Percentiles rank a stretch among this genome's conserved stretches.
Conservation (phyloP, 2,329 filamentous ascomycete genomes). For the Colletotrichum chrysophilum region DNA sequence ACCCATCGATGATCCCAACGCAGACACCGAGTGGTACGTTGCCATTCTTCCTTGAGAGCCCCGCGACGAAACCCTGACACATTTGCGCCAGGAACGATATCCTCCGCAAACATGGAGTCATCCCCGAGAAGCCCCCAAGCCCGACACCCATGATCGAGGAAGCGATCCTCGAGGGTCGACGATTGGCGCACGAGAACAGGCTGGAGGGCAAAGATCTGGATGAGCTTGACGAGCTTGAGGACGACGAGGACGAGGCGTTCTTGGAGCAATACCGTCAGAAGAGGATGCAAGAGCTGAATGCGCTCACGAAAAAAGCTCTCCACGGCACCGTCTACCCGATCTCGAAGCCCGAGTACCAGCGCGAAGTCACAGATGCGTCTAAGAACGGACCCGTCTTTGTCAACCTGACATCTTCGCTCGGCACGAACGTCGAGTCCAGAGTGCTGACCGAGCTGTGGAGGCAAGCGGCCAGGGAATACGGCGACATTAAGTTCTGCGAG, state of each 20-base stretch:
- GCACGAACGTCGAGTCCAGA: constrained; percentile 84
- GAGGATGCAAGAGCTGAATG: constrained; percentile 81
- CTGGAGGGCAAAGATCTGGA: constrained; percentile 94
- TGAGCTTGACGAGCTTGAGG: constrained; percentile 91
- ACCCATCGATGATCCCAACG: constrained; percentile 92
- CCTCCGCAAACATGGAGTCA: constrained; percentile 92
- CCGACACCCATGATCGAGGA: constrained; percentile 97
- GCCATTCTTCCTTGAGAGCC: constrained; percentile 28
- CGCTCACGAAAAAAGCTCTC: constrained; percentile 75
- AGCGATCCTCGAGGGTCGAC: constrained; percentile 82
- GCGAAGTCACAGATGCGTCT: constrained; percentile 91
- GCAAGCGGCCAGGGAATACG: constrained; percentile 82
- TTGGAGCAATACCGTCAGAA: constrained; percentile 87
- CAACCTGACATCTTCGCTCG: constrained; percentile 78
- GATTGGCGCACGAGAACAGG: constrained; percentile 88
- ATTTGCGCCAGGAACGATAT: constrained; percentile 84
- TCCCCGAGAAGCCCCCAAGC: constrained; percentile 96
- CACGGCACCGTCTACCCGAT: constrained; percentile 93
- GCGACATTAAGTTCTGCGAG: constrained; percentile 97
- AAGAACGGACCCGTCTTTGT: constrained; percentile 74
- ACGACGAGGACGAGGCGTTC: constrained; percentile 93
- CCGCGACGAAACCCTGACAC: constrained; percentile 13
- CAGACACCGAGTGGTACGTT: constrained; percentile 92
- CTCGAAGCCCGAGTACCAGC: constrained; percentile 91
- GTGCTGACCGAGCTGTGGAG: constrained; percentile 86